These are phyloP conservation scores for Physcomitrellopsis africana DNA, from an alignment of 225 moss, liverwort and hornwort species.

Conservation along the genomic window DNA sequence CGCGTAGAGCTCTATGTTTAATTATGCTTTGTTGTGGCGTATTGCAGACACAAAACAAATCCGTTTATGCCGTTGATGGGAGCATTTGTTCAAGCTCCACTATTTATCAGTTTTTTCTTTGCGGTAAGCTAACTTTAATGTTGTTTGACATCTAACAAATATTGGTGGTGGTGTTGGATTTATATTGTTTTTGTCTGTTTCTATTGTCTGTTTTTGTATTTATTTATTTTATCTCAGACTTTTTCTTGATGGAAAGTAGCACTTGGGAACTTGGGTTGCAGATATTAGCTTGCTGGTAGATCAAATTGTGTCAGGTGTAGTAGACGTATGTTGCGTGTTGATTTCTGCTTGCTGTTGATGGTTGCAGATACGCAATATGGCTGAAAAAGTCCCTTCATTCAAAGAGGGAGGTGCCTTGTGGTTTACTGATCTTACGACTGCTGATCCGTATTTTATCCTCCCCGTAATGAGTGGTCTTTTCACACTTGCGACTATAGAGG, in stretches of 20 bases:
- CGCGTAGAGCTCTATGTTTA: background rate
- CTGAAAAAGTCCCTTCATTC: slow-evolving; percentile 92
- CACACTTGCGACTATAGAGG: slow-evolving; percentile 91
- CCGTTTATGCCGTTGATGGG: slow-evolving; percentile 91
- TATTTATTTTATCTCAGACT: no score
- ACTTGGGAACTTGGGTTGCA: background rate
- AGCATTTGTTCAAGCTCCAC: slow-evolving; percentile 94
- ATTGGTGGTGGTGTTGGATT: slow-evolving; percentile 1
- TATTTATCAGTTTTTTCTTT: slow-evolving; percentile 99
- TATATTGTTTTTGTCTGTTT: no score
- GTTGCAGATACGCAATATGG: slow-evolving; percentile 92
- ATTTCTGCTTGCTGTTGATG: background rate
- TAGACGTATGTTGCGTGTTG: slow-evolving; percentile 6
- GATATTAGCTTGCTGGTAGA: slow-evolving; percentile 7
- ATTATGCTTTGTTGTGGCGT: background rate
- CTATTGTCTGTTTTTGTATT: no score
- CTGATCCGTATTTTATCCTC: slow-evolving; percentile 85
- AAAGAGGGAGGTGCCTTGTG: slow-evolving; percentile 93
- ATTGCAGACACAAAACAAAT: slow-evolving; percentile 88
- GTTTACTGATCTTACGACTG: slow-evolving; percentile 93
- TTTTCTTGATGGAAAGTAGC: background rate
- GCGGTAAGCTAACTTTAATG: slow-evolving; percentile 59
- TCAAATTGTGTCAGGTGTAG: background rate
- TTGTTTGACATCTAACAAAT: background rate
- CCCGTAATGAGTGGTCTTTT: slow-evolving; percentile 88